Percentiles rank a stretch among this genome's conserved stretches.
phyloP scores from a whole-genome alignment of 1,139 yeast genomes.

The Geotrichum histeridarum region DNA sequence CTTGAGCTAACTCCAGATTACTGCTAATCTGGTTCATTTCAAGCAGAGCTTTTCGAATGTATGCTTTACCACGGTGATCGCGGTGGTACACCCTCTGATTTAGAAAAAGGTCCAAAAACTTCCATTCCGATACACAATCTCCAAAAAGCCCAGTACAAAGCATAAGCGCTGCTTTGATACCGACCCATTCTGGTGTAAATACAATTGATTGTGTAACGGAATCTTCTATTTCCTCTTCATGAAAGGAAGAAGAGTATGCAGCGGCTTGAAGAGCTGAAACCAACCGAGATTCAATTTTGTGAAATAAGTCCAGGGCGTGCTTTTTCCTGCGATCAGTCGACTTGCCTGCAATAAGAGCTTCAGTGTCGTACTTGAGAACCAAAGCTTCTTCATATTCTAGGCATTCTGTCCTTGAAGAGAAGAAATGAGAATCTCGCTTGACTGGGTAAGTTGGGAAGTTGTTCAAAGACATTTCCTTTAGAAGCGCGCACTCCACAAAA shows the following conservation, averaged over 20 bases:
- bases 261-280: conserved; percentile 16
- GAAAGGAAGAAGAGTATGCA: conserved; percentile 13
- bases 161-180: conserved; percentile 5
- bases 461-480: conserved; percentile 20
- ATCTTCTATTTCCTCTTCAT: conserved; percentile 4
- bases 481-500: conserved; percentile 20
- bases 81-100: conserved; percentile 25
- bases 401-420: conserved; percentile 17
- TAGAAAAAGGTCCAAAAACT: conserved; percentile 26
- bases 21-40: conserved; percentile 25
- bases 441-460: conserved; percentile 22
- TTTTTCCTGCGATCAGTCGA: conserved; percentile 19
- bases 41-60: conserved; percentile 30
- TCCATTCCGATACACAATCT: conserved; percentile 16
- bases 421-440: conserved; percentile 18
- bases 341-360: conserved; percentile 8
- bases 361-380: conserved; percentile 8
- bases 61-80: conserved; percentile 26
- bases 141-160: conserved; percentile 17
- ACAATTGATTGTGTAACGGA: not conserved
- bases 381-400: conserved; percentile 17
- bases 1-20: conserved; percentile 8
- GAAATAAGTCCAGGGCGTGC: conserved; percentile 6
- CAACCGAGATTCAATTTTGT: not conserved
- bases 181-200: conserved; percentile 15